Percentiles rank a stretch among this genome's conserved stretches.
Conservation (phyloP, 805 yeast species). For the Candida saitoana region DNA sequence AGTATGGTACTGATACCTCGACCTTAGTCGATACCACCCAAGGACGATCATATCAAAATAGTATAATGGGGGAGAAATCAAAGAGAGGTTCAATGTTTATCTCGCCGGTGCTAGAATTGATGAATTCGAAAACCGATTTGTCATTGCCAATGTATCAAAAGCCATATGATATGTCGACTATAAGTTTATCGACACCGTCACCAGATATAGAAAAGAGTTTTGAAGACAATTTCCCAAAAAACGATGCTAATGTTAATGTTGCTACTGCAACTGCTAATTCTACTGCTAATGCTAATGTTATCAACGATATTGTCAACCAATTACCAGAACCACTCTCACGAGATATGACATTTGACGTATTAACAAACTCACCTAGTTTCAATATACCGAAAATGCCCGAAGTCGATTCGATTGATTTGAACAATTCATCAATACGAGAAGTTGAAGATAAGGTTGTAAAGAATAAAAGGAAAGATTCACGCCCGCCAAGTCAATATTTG, state of each 20-base stretch:
- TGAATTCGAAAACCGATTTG: constrained; percentile 2
- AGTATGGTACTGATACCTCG: background rate
- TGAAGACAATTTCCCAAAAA: no score
- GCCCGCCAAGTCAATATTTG: constrained; percentile 50
- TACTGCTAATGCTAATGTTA: background rate
- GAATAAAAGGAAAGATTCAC: constrained; percentile 10
- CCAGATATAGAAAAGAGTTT: background rate
- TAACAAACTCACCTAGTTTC: background rate
- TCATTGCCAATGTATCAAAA: constrained; percentile 3
- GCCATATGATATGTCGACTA: background rate
- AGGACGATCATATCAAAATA: constrained; percentile 29
- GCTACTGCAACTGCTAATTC: background rate
- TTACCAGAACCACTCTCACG: background rate
- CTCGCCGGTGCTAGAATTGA: constrained; percentile 46
- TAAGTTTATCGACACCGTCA: background rate
- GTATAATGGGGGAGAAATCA: constrained; percentile 10
- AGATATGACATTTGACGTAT: background rate
- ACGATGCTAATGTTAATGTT: background rate
- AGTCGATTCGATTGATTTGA: background rate
- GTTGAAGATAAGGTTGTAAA: background rate
- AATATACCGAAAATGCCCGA: background rate
- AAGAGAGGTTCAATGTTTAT: constrained; percentile 46
- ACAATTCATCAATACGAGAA: background rate
- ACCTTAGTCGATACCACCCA: constrained; percentile 4
- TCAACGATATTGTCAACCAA: background rate